Evolutionary conservation across 1,139 yeast species (phyloP).

Genomic region (Blastobotrys petasosporus): DNA sequence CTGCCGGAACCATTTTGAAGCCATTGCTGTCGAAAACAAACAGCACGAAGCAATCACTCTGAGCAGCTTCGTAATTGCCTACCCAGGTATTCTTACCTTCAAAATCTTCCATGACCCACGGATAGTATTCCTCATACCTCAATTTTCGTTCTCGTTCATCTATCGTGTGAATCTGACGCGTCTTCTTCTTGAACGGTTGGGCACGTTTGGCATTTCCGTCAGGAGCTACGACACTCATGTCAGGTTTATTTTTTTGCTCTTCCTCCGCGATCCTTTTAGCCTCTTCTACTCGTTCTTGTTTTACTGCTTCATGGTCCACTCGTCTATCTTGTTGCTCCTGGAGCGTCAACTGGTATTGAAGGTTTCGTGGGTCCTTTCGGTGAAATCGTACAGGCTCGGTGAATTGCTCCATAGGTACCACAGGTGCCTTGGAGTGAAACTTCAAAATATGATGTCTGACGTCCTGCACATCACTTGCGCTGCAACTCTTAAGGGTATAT

Average conservation of each 20-base stretch:
- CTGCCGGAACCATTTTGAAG: constrained; percentile 91
- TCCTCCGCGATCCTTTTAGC: neutral
- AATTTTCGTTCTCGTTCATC: constrained; percentile 77
- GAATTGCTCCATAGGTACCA: constrained; percentile 67
- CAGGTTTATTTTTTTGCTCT: constrained; percentile 37
- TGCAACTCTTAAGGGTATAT: constrained; percentile 67
- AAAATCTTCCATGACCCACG: constrained; percentile 97
- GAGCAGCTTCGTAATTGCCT: constrained; percentile 93
- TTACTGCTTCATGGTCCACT: constrained; percentile 7
- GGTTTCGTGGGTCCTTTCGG: constrained; percentile 84
- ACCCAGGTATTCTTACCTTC: constrained; percentile 93
- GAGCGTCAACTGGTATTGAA: constrained; percentile 74
- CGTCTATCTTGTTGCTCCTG: constrained; percentile 44
- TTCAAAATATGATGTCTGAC: constrained; percentile 75
- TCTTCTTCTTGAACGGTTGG: constrained; percentile 65
- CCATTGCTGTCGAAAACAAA: constrained; percentile 83
- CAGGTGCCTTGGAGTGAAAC: constrained; percentile 66
- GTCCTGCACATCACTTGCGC: constrained; percentile 64
- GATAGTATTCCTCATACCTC: constrained; percentile 91
- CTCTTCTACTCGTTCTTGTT: neutral
- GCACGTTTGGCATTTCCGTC: constrained; percentile 80
- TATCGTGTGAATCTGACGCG: constrained; percentile 73
- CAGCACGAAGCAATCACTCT: constrained; percentile 77
- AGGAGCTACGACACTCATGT: constrained; percentile 68
- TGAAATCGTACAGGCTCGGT: constrained; percentile 80